Conservation (phyloP, 108 stramenopile genomes). For the Discostella stelligeroides region DNA sequence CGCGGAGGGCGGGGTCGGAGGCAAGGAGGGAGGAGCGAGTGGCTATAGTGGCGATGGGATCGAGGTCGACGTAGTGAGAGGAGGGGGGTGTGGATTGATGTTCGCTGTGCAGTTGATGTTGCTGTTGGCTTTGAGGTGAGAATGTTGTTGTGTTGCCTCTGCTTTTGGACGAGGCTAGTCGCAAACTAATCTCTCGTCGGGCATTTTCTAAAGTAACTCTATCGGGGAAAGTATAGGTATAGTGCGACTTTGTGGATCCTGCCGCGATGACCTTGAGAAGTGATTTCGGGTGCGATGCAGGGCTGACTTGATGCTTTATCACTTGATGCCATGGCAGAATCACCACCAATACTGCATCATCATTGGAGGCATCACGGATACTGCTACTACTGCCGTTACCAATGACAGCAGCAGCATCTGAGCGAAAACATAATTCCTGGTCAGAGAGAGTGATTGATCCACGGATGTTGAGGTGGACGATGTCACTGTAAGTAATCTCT, state of each 20-base stretch:
- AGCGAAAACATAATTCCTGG: slow-evolving; percentile 34
- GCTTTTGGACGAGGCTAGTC: slow-evolving; percentile 29
- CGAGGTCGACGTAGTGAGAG: slow-evolving; percentile 60
- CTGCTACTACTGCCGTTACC: background rate
- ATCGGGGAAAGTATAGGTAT: slow-evolving; percentile 69
- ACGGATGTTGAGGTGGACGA: slow-evolving; percentile 43
- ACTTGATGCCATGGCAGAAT: slow-evolving; percentile 57
- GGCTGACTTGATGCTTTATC: slow-evolving; percentile 88
- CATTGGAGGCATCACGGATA: slow-evolving; percentile 12
- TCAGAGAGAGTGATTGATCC: slow-evolving; percentile 51
- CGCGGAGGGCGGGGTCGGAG: slow-evolving; percentile 77
- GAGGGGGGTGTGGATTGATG: slow-evolving; percentile 43
- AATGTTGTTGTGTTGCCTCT: background rate
- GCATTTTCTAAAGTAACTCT: slow-evolving; percentile 67
- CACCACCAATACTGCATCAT: no score
- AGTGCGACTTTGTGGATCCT: slow-evolving; percentile 29
- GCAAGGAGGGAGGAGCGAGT: slow-evolving; percentile 82
- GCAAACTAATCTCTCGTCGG: slow-evolving; percentile 65
- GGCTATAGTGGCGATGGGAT: slow-evolving; percentile 71
- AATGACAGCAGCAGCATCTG: background rate
- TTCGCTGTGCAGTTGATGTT: slow-evolving; percentile 25
- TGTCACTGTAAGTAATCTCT: slow-evolving; percentile 32
- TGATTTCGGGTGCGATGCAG: slow-evolving; percentile 74
- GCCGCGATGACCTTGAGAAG: slow-evolving; percentile 63
- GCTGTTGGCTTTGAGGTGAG: background rate